Evolutionary conservation across 257 asterid species (phyloP).

Genomic region (Ajuga chamaepitys): DNA sequence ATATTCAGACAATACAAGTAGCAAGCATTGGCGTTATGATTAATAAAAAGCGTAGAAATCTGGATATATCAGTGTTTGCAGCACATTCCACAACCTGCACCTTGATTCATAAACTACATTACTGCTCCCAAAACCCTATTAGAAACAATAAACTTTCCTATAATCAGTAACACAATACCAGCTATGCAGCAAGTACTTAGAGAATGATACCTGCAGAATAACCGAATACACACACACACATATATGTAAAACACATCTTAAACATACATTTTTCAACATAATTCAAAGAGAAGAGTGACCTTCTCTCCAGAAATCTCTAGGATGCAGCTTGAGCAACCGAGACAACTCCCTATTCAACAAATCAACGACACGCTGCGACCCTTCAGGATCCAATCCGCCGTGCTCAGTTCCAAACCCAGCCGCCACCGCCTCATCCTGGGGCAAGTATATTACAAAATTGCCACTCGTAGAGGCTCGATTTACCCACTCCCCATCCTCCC

Average conservation of each 20-base stretch:
- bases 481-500: conserved; percentile 43
- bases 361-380: conserved; percentile 90
- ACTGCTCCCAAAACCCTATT: not conserved
- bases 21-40: no score
- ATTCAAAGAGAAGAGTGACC: conserved; percentile 30
- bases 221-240: no score
- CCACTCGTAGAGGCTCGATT: conserved; percentile 30
- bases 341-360: conserved; percentile 71
- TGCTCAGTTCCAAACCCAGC: conserved; percentile 70
- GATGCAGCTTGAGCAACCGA: conserved; percentile 64
- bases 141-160: not conserved
- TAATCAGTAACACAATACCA: not conserved
- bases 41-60: no score
- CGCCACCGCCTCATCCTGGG: conserved; percentile 98
- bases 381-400: conserved; percentile 87
- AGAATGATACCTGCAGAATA: no score
- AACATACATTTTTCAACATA: not conserved
- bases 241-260: not conserved
- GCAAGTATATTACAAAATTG: conserved; percentile 70
- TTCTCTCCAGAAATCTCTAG: conserved; percentile 87
- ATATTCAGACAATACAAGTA: no score
- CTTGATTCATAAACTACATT: not conserved
- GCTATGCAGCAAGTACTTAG: not conserved
- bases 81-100: not conserved
- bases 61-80: not conserved